phyloP scores from a whole-genome alignment of 1,284 basidiomycete species.

The Laetiporus sulphureus region DNA sequence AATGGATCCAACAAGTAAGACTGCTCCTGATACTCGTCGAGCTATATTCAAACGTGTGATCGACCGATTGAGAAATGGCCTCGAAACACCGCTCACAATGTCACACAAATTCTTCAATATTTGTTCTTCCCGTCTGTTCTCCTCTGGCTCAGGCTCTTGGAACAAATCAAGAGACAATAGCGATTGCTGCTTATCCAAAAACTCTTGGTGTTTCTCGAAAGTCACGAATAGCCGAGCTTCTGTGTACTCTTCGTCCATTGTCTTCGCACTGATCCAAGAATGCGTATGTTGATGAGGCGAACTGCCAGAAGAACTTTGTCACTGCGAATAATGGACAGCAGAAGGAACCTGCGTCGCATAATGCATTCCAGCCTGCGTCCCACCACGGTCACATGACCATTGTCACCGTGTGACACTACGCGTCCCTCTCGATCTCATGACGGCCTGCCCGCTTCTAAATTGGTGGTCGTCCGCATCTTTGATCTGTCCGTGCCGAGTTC shows the following conservation, averaged over 20 bases:
- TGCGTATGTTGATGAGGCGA: background rate
- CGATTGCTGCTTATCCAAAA: slow-evolving; percentile 42
- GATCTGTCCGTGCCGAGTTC: no score
- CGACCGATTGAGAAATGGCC: slow-evolving; percentile 1
- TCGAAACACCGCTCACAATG: slow-evolving; percentile 36
- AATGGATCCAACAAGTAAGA: slow-evolving; percentile 94
- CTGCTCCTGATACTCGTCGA: slow-evolving; percentile 90
- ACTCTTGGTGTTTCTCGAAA: slow-evolving; percentile 60
- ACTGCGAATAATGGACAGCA: no score
- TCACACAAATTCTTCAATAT: slow-evolving; percentile 33
- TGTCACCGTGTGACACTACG: no score
- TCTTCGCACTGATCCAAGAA: no score
- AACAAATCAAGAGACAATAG: slow-evolving; percentile 48
- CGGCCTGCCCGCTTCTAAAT: no score
- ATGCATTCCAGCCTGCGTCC: no score
- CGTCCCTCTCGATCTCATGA: no score
- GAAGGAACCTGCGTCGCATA: no score
- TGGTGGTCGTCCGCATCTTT: no score
- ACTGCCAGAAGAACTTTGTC: background rate
- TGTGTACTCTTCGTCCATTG: slow-evolving; percentile 25
- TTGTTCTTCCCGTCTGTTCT: slow-evolving; percentile 36
- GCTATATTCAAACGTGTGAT: slow-evolving; percentile 36
- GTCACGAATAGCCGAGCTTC: slow-evolving; percentile 43
- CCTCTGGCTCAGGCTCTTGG: slow-evolving; percentile 38
- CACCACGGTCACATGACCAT: no score